phyloP scores from a whole-genome alignment of 192 early-diverging fungal species.

The Mycoemilia scoparia region DNA sequence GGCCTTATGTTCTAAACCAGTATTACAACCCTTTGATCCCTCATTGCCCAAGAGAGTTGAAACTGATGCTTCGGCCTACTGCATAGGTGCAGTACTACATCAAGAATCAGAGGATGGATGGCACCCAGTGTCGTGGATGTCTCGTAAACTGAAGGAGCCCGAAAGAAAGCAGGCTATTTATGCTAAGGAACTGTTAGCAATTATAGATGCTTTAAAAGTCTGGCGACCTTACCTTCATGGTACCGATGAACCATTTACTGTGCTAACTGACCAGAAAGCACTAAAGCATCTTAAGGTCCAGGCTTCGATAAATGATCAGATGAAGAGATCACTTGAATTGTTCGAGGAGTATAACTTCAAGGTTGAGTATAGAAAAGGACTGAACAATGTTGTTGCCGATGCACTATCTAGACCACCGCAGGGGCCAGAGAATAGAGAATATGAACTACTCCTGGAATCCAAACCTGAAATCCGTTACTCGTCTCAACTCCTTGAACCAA shows the following conservation, averaged over 20 bases:
- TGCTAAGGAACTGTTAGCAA: constrained; percentile 5
- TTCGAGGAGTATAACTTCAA: constrained; percentile 4
- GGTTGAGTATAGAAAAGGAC: background rate
- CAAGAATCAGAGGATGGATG: constrained; percentile 1
- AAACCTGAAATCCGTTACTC: too few species aligned
- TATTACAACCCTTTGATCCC: constrained; percentile 4
- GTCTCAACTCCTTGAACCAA: too few species aligned
- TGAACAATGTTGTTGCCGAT: constrained; percentile 1
- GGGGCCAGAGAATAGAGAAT: too few species aligned
- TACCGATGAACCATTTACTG: background rate
- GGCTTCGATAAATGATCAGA: background rate
- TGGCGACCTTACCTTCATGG: constrained; percentile 3
- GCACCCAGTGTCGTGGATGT: constrained; percentile 3
- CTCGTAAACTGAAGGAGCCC: background rate
- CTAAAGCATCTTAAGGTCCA: background rate
- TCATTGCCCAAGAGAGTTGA: background rate
- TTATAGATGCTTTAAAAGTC: background rate
- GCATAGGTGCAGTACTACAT: constrained; percentile 2
- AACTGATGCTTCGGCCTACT: constrained; percentile 2
- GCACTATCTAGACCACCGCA: constrained; percentile 2
- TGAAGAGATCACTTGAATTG: too few species aligned
- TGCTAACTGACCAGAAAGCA: constrained; percentile 3
- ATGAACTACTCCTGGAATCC: too few species aligned
- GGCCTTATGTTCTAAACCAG: background rate
- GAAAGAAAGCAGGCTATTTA: constrained; percentile 3